Conservation (phyloP, 2,329 filamentous ascomycete species). For the Colletotrichum plurivorum region DNA sequence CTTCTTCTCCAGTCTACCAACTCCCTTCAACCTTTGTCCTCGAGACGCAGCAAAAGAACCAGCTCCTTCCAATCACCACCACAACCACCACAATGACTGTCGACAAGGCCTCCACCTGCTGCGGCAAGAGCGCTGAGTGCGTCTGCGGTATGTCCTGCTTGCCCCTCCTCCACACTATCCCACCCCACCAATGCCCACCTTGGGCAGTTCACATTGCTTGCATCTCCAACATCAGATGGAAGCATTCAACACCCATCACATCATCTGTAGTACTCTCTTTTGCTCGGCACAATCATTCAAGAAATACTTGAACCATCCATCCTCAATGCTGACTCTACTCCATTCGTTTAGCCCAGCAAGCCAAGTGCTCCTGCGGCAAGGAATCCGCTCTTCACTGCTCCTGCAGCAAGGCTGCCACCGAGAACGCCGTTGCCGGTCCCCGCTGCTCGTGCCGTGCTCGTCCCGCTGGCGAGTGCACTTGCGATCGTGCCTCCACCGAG, state of each 20-base stretch:
- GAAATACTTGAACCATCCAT: not conserved
- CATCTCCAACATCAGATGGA: no score
- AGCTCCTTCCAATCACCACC: conserved; percentile 1
- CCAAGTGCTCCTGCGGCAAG: conserved; percentile 91
- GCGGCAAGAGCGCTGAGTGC: conserved; percentile 67
- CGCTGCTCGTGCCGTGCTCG: conserved; percentile 89
- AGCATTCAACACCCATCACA: conserved; percentile 11
- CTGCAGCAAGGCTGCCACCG: conserved; percentile 81
- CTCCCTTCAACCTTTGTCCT: not conserved
- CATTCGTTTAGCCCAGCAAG: conserved; percentile 67
- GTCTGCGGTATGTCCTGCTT: conserved; percentile 66
- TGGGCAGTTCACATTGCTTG: conserved; percentile 5
- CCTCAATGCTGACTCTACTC: conserved; percentile 13
- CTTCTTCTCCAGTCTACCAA: not conserved
- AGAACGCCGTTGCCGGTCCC: conserved; percentile 81
- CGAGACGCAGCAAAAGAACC: not conserved
- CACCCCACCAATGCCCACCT: conserved; percentile 9
- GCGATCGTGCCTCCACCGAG: conserved; percentile 79
- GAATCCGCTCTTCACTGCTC: conserved; percentile 88
- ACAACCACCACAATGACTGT: conserved; percentile 49
- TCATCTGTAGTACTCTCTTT: not conserved
- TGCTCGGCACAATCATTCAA: not conserved
- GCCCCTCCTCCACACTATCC: not conserved
- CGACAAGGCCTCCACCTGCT: conserved; percentile 66
- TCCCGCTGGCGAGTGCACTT: conserved; percentile 85